These are phyloP conservation scores for Dendryphion nanum DNA, from an alignment of 2,329 filamentous ascomycete genomes.

Conservation along the genomic window DNA sequence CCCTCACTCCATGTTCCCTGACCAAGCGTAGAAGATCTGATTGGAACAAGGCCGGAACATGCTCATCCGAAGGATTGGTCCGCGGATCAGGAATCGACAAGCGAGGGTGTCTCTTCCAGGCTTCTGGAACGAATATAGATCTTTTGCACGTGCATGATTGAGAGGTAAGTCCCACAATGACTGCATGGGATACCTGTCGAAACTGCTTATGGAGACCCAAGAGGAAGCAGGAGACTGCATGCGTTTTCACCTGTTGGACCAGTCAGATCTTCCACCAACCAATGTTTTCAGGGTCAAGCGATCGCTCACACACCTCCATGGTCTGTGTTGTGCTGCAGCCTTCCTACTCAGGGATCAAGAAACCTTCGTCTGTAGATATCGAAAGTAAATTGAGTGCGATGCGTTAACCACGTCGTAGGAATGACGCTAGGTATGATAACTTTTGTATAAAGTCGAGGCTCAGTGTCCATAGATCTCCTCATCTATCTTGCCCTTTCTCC, in stretches of 20 bases:
- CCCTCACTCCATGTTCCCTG: neutral
- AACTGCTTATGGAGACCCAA: too few species aligned
- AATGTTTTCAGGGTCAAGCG: neutral
- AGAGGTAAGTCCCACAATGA: neutral
- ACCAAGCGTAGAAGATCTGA: neutral
- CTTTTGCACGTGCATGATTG: neutral
- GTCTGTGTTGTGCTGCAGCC: neutral
- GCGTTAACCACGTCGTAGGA: too few species aligned
- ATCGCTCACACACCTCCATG: neutral
- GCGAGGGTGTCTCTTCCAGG: neutral
- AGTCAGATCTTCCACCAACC: neutral
- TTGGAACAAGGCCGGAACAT: neutral
- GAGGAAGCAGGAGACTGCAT: neutral
- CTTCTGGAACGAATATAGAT: neutral
- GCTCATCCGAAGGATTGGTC: neutral
- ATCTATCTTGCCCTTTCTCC: neutral
- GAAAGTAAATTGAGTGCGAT: conserved; percentile 1
- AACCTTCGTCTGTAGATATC: neutral
- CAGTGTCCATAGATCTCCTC: neutral
- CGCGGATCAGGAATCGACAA: neutral
- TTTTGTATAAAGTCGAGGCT: neutral
- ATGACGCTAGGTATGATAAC: neutral
- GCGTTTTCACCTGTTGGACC: neutral
- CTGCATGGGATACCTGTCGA: too few species aligned
- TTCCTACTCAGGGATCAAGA: too few species aligned